phyloP scores from a whole-genome alignment of 768 basidiomycete genomes.

The Leucocoprinus sp. region DNA sequence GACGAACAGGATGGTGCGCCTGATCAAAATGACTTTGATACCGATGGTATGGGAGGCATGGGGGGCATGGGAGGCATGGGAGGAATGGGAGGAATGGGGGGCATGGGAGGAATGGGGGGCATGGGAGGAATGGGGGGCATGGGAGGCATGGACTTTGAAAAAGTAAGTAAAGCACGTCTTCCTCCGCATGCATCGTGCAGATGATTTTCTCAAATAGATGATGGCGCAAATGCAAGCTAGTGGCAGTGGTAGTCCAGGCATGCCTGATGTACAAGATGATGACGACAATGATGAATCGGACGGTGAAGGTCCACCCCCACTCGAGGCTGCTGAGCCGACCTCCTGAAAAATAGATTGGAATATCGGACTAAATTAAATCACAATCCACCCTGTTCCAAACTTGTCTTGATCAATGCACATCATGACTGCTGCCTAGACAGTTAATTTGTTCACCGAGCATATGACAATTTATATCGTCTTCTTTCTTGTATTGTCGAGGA shows the following conservation, averaged over 20 bases:
- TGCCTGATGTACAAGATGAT: slow-evolving; percentile 20
- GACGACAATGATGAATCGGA: slow-evolving; percentile 42
- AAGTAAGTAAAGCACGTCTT: slow-evolving; percentile 30
- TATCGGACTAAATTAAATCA: background rate
- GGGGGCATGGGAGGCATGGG: slow-evolving; percentile 36
- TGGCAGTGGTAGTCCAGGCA: slow-evolving; percentile 9
- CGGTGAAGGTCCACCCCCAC: slow-evolving; percentile 72
- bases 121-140: slow-evolving; percentile 1
- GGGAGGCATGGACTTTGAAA: slow-evolving; percentile 51
- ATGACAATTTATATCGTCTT: too few relatives aligned
- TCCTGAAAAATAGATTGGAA: slow-evolving; percentile 27
- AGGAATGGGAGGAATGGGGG: slow-evolving; percentile 9
- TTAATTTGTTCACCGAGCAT: too few relatives aligned
- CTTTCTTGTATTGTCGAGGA: too few relatives aligned
- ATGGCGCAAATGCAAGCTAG: slow-evolving; percentile 40
- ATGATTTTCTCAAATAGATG: slow-evolving; percentile 30
- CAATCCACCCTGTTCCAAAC: background rate
- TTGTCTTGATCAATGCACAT: background rate
- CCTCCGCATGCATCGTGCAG: background rate
- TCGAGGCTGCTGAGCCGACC: slow-evolving; percentile 56
- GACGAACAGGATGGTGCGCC: slow-evolving; percentile 81
- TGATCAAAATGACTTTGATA: slow-evolving; percentile 39
- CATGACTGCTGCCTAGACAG: background rate
- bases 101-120: slow-evolving; percentile 10
- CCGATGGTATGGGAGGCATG: slow-evolving; percentile 42